These are phyloP conservation scores for Suhomyces maxii DNA, from an alignment of 1,139 yeast species.

Conservation along the genomic window DNA sequence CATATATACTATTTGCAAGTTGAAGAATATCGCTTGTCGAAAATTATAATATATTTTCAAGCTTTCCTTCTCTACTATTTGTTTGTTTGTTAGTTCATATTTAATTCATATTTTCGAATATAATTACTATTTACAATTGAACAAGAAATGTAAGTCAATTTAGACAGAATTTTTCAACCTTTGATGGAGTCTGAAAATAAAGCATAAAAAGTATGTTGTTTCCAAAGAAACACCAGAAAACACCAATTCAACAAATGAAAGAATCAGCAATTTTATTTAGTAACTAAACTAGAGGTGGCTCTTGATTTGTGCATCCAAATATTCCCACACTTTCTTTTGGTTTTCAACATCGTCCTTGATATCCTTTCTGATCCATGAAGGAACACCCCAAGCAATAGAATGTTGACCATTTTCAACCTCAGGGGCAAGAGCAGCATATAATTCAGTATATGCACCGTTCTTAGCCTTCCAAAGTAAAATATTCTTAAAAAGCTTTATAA, in stretches of 20 bases:
- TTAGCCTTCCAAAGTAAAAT: constrained; percentile 5
- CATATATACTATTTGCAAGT: constrained; percentile 4
- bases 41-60: too few species aligned
- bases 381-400: constrained; percentile 8
- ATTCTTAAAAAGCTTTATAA: neutral
- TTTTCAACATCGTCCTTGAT: constrained; percentile 4
- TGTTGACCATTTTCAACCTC: constrained; percentile 14
- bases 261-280: too few species aligned
- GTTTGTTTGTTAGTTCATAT: too few species aligned
- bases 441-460: constrained; percentile 25
- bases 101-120: too few species aligned
- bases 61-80: too few species aligned
- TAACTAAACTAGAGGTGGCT: too few species aligned
- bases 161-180: too few species aligned
- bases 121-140: too few species aligned
- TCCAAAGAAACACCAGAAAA: neutral
- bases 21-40: constrained; percentile 1
- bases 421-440: constrained; percentile 24
- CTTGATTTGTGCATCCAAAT: constrained; percentile 4
- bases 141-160: too few species aligned
- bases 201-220: neutral
- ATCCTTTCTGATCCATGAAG: constrained; percentile 10
- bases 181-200: too few species aligned
- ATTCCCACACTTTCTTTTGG: constrained; percentile 9
- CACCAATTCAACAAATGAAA: too few species aligned